phyloP scores from a whole-genome alignment of 495 filamentous ascomycete species.

The Neohortaea acidophila region DNA sequence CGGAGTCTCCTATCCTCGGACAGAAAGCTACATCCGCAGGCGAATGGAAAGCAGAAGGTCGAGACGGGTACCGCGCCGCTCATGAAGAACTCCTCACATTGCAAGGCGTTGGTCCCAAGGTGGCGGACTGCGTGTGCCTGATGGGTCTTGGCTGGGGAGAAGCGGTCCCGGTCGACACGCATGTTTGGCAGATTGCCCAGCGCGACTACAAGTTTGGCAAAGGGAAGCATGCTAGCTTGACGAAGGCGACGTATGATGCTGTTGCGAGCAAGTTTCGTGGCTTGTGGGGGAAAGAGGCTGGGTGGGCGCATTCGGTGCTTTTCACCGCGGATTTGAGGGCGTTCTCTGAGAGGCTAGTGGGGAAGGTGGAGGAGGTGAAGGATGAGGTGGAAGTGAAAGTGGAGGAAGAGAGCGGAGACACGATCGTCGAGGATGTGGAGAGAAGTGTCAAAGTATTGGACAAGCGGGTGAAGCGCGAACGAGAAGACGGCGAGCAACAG shows the following conservation, averaged over 20 bases:
- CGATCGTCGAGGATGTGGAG: slow-evolving; percentile 16
- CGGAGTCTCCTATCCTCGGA: slow-evolving; percentile 50
- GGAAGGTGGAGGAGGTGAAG: slow-evolving; percentile 37
- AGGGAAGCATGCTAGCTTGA: slow-evolving; percentile 69
- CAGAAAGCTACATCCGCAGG: slow-evolving; percentile 28
- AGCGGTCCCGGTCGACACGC: slow-evolving; percentile 88
- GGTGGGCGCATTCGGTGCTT: slow-evolving; percentile 93
- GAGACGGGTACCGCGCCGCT: slow-evolving; percentile 59
- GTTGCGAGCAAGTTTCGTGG: slow-evolving; percentile 79
- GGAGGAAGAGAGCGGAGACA: slow-evolving; percentile 19
- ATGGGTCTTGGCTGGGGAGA: slow-evolving; percentile 98
- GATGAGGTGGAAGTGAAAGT: slow-evolving; percentile 23
- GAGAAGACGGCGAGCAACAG: slow-evolving; percentile 20
- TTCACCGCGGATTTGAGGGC: slow-evolving; percentile 87
- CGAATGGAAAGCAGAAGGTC: slow-evolving; percentile 41
- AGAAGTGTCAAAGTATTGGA: slow-evolving; percentile 16
- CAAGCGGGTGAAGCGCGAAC: slow-evolving; percentile 26
- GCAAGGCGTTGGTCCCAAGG: slow-evolving; percentile 86
- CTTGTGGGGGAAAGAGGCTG: slow-evolving; percentile 86
- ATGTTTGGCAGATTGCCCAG: slow-evolving; percentile 97
- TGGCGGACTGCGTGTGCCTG: slow-evolving; percentile 88
- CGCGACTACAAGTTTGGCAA: slow-evolving; percentile 89
- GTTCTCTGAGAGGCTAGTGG: slow-evolving; percentile 51
- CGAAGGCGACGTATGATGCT: slow-evolving; percentile 73
- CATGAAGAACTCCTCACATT: slow-evolving; percentile 66